Evolutionary conservation across 2,329 filamentous ascomycete genomes (phyloP).

Genomic region (Fusarium aywerte): DNA sequence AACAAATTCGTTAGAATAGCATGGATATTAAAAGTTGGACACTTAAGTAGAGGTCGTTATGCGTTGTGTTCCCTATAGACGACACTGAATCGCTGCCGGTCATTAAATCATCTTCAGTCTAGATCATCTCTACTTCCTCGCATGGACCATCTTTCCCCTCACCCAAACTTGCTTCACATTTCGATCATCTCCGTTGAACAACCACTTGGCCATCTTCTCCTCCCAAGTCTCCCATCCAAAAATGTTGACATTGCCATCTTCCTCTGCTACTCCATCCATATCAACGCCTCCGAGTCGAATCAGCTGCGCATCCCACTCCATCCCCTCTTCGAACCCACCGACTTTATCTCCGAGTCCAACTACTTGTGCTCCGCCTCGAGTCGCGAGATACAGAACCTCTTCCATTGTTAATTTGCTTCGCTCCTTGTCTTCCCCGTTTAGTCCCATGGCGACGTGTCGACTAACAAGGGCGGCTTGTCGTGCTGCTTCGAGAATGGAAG

Average conservation of each 20-base stretch:
- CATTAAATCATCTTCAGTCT: background rate
- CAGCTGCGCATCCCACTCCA: conserved; percentile 91
- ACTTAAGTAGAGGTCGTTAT: background rate
- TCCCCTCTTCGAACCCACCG: conserved; percentile 85
- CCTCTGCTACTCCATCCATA: conserved; percentile 52
- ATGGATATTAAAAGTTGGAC: background rate
- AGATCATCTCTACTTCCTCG: background rate
- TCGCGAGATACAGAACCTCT: conserved; percentile 87
- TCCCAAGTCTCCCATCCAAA: conserved; percentile 94
- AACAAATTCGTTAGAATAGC: background rate
- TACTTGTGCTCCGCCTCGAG: conserved; percentile 84
- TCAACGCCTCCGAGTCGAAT: conserved; percentile 69
- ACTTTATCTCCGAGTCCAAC: conserved; percentile 78
- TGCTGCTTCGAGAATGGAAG: conserved; percentile 84
- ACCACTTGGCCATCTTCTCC: conserved; percentile 90
- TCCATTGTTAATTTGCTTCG: conserved; percentile 79
- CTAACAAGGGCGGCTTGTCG: conserved; percentile 83
- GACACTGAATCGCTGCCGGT: background rate
- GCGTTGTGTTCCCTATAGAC: background rate
- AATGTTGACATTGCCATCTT: conserved; percentile 78
- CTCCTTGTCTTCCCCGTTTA: conserved; percentile 54
- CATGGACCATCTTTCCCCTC: conserved; percentile 80
- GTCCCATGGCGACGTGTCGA: conserved; percentile 72
- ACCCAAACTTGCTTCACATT: conserved; percentile 94
- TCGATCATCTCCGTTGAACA: conserved; percentile 91